Base-by-base conservation (phyloP, 768 basidiomycete genomes). In the Suillus fuscotomentosus region DNA sequence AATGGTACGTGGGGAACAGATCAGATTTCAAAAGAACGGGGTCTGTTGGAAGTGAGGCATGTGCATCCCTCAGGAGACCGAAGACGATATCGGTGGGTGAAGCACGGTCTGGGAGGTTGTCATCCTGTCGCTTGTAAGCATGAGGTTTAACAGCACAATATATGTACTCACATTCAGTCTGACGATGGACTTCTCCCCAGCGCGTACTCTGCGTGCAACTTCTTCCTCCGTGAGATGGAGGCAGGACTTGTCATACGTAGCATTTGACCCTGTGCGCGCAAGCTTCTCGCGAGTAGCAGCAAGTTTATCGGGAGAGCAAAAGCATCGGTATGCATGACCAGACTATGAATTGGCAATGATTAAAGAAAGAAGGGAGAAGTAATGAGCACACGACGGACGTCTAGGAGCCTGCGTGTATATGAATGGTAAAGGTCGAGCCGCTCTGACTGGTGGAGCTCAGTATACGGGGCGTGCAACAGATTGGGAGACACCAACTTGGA, bases 1-100 rank as follows among this genome's bases (percentile, higher is more conserved):
- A 84, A 68, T 99, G 97, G 73, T 99, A 99, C 0, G 97, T 99
- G 6, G 97, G 97, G 73, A 91, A 97, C 1, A 86, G 80, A 73
- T 99, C 97, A 1, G 92, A 89, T 75, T 99, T 99, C 65, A 99
- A 81, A 4, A 99, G 79, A 53, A 99, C 86, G 27, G 95, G 94
- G 72, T 99, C 97, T 3, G 94, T 96, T 2, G 89, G 87, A 5
- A 92, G 76, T 1, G 91, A 94, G 13, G 85, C 85, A 70, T 91
- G 90, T 0, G 90, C 88, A 73, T 93, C 93, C 66, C 82, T 86
- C 43, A 92, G 73, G 34, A 79, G 72, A 2, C 92, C 91, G 72
- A 95, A 97, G 8, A 97, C 84, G 20, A 96, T 75, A 70, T 97
- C 95, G 1, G 73, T 69, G 0, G 86, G 81, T 6, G 83, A 72